Evolutionary conservation across 2,329 filamentous ascomycete species (phyloP).

Genomic region (Cryphonectria nitschkei): DNA sequence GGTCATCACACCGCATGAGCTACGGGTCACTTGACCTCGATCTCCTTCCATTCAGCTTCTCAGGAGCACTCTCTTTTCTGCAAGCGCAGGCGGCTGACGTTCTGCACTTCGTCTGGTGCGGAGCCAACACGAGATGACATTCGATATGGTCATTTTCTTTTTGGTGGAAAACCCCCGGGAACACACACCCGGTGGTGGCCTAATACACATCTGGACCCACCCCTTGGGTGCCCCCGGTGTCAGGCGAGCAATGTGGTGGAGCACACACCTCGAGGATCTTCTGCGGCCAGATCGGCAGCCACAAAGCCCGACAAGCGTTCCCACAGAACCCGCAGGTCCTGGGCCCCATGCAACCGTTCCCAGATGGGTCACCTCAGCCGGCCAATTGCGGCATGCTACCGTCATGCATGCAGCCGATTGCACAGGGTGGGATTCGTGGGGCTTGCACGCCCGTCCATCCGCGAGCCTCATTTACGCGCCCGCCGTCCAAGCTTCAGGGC

Average conservation of each 20-base stretch:
- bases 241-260: conserved; percentile 36
- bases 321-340: conserved; percentile 25
- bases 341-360: conserved; percentile 25
- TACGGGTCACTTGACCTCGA: conserved; percentile 50
- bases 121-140: conserved; percentile 10
- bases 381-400: conserved; percentile 47
- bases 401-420: conserved; percentile 51
- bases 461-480: conserved; percentile 58
- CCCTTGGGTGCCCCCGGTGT: conserved; percentile 28
- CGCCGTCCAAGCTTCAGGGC: conserved; percentile 35
- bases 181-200: conserved; percentile 12
- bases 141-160: conserved; percentile 1
- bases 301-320: conserved; percentile 30
- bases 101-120: conserved; percentile 14
- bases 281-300: conserved; percentile 42
- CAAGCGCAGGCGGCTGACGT: conserved; percentile 40
- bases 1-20: conserved; percentile 48
- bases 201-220: conserved; percentile 29
- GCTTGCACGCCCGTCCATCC: conserved; percentile 49
- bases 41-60: conserved; percentile 43
- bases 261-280: conserved; percentile 37
- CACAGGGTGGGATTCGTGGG: conserved; percentile 45
- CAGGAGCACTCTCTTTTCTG: conserved; percentile 33
- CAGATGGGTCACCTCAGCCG: conserved; percentile 25
- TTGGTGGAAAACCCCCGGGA: conserved; percentile 5